Base-by-base conservation (phyloP, 2,329 filamentous ascomycete species). In the Colletotrichum orbiculare region DNA sequence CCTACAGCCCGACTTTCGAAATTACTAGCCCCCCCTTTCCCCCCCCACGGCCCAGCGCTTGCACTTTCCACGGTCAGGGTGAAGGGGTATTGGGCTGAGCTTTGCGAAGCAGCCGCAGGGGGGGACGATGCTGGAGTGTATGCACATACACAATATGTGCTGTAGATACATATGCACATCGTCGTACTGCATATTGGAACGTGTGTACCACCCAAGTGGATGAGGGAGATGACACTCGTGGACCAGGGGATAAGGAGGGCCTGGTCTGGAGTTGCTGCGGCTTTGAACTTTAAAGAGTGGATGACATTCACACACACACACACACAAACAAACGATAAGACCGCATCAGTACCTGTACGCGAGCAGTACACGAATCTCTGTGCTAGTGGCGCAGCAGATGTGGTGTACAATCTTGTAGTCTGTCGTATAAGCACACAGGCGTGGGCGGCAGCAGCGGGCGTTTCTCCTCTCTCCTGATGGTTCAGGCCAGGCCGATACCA, bases 211-310 rank as follows among this genome's bases (percentile, higher is more conserved):
- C 25, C 25, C 25, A 25, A 25, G 25, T 25, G 25, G 4, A 25
- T 25, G 53, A 47, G 41, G 53, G 34, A 34, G 34, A 25, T 12
- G 39, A 11, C 53, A 37, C 38, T 39, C 25, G 25, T 35, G 39
- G 47, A 41, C 34, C 46, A 10, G 55, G 55, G 35, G 41, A 15
- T 38, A 10, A 59, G 54, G 53, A 15, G 33, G 34, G 55, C 12
- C 61, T 54, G 56, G 17, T 47, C 56, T 35, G 37, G 34, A 12
- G 12, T 35, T 50, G 45, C 50, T 64, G 61, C 61, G 58, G 39
- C 46, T 39, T 41, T 49, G 61, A 64, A 64, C 61, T 64, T 43
- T 64, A 64, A 64, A 64, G 49, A 64, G 61, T 64, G 61, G 57
- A 17, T 8, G 41, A 61, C 6, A n/a, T 34, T 48, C 25, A 5